phyloP scores from a whole-genome alignment of 768 basidiomycete species.

The Boletus insuetus region DNA sequence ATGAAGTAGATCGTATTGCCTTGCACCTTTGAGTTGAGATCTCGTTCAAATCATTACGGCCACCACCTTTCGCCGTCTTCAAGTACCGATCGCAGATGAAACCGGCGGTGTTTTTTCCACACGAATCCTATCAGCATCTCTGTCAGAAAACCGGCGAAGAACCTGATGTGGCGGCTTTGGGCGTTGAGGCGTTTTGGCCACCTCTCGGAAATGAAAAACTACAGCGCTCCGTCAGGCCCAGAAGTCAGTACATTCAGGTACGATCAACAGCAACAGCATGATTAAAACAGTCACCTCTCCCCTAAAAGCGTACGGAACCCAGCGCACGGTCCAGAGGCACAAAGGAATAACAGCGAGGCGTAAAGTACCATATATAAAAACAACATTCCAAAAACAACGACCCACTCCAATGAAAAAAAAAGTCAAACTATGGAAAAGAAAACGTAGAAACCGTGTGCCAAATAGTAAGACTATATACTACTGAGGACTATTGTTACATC shows the following conservation, averaged over 20 bases:
- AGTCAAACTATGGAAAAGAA: not conserved
- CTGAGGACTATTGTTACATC: conserved; percentile 32
- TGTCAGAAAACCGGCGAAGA: too few relatives aligned
- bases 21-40: too few relatives aligned
- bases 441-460: conserved; percentile 3
- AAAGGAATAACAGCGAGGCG: conserved; percentile 4
- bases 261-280: not conserved
- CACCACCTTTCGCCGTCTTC: too few relatives aligned
- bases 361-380: conserved; percentile 10
- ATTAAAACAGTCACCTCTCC: conserved; percentile 4
- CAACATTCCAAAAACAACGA: conserved; percentile 1
- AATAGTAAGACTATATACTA: conserved; percentile 31
- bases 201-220: too few relatives aligned
- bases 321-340: conserved; percentile 8
- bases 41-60: too few relatives aligned
- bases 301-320: conserved; percentile 7
- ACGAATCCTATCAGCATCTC: too few relatives aligned
- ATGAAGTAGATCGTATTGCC: too few relatives aligned
- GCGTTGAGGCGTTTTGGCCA: too few relatives aligned
- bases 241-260: not conserved
- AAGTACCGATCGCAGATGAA: too few relatives aligned
- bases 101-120: too few relatives aligned
- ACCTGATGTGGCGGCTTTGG: too few relatives aligned
- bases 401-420: not conserved
- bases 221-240: too few relatives aligned